Base-by-base conservation (phyloP, 2,329 filamentous ascomycete species). In the Xylaria sp. region DNA sequence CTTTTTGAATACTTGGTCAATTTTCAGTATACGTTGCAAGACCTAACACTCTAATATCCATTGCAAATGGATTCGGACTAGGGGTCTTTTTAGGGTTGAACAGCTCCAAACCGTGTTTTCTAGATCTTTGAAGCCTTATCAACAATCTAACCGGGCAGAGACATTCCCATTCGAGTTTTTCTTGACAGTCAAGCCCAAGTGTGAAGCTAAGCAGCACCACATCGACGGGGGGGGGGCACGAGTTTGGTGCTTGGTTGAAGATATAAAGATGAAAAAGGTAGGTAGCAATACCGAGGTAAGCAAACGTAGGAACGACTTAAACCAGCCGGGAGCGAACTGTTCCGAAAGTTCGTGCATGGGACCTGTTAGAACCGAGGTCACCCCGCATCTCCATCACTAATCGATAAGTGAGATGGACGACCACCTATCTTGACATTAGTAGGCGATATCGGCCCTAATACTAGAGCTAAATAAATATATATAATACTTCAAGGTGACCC, bases 41-140 rank as follows among this genome's bases (percentile, higher is more conserved):
- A 19, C 62, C 62, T 13, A 58, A n/a, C 62, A 65, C 63, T 44
- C 63, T 65, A 25, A 63, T 46, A 37, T 44, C 60, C 33, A 60
- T 65, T 52, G 21, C 55, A 46, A 15, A 63, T 55, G 11, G 60
- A 54, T 23, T 52, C 47, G 11, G 60, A 65, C 2, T 59, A 57
- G 27, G 60, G 52, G 29, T 58, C 53, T 23, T 60, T 60, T 19
- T 58, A 53, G 25, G 48, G 29, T 23, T 60, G 55, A 41, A 59
- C 53, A 8, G 52, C 43, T 23, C 60, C 59, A 25, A 60, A 54
- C 62, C 58, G 58, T 15, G 25, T 38, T 19, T 53, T 62, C 21
- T 62, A 59, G n/a, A 29, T 62, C 23, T 51, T 54, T 7, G 59
- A 55, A n/a, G 58, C 44, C 25, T 38, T 54, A 11, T 62, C 49